These are phyloP conservation scores for Hypoxylon sp. DNA, from an alignment of 2,329 filamentous ascomycete genomes.

Conservation along the genomic window DNA sequence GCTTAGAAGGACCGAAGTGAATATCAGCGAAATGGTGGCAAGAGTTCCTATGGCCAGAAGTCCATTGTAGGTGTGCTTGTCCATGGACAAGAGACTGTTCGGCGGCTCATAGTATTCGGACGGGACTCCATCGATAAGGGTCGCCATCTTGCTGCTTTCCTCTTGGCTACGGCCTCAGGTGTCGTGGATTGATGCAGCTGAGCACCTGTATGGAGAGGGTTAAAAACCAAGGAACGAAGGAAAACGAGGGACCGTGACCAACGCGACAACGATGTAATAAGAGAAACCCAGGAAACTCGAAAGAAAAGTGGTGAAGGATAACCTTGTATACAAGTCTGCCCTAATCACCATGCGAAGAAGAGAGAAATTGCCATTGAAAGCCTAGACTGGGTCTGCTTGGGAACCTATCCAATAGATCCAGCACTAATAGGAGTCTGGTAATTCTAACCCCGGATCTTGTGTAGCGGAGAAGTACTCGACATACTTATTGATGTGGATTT, in stretches of 20 bases:
- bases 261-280: conserved; percentile 10
- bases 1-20: conserved; percentile 59
- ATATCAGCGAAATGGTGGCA: conserved; percentile 62
- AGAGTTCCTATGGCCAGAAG: conserved; percentile 62
- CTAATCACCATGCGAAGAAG: neutral
- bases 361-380: conserved; percentile 14
- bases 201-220: neutral
- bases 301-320: conserved; percentile 7
- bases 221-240: neutral
- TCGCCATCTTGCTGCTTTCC: conserved; percentile 36
- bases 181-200: neutral
- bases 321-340: conserved; percentile 11
- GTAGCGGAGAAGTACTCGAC: conserved; percentile 9
- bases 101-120: conserved; percentile 41
- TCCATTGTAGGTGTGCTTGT: conserved; percentile 50
- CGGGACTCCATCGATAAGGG: conserved; percentile 39
- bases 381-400: conserved; percentile 2
- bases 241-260: conserved; percentile 3
- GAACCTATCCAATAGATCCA: conserved; percentile 25
- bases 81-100: conserved; percentile 45
- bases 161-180: neutral
- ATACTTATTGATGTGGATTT: conserved; percentile 17
- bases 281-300: neutral
- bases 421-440: conserved; percentile 9
- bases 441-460: conserved; percentile 31